Evolutionary conservation across 1,139 yeast species (phyloP), one percentile per base, ranked within the genome.

Genomic region (Geotrichum fermentans): DNA sequence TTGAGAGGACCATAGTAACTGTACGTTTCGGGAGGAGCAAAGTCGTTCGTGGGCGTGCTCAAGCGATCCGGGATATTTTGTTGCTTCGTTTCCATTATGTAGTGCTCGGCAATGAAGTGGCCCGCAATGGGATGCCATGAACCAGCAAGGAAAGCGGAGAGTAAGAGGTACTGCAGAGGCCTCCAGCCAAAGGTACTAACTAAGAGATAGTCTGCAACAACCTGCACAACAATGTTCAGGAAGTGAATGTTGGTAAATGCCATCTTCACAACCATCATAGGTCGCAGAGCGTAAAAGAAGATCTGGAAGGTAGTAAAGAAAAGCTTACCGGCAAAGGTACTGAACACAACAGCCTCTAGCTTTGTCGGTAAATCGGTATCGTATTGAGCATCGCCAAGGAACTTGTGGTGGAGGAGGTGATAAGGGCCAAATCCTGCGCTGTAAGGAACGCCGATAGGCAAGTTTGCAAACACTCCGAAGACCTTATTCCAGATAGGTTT

Each of bases 121-220:
- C 96, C 97, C 1, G 97, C 95, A 58, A 89, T 82, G 26, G 97
- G 97, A 61, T 89, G 97, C 62, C 87, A 73, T 0, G 95, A 86
- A 1, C 97, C 96, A 0, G 96, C 96, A 49, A 89, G 70, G 63
- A 89, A 86, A 0, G 95, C 83, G 45, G 92, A 82, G 67, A 83
- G 71, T 38, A 88, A 64, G 57, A 89, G 78, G 65, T 89, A 89
- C 43, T 71, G 65, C 48, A 85, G 67, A 0, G 94, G 68, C 54
- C 79, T 77, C 73, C 74, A 67, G 0, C 95, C 94, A 78, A 84
- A 81, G 51, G 56, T 58, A 20, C 65, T 69, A 24, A 85, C 77
- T 56, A 88, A 70, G 18, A 80, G 49, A 49, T 62, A 64, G 62
- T 89, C 95, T 35, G 77, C 79, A 0, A 63, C 47, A 1, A 82